phyloP scores from a whole-genome alignment of 2,329 filamentous ascomycete species.

The Clonostachys rosea region DNA sequence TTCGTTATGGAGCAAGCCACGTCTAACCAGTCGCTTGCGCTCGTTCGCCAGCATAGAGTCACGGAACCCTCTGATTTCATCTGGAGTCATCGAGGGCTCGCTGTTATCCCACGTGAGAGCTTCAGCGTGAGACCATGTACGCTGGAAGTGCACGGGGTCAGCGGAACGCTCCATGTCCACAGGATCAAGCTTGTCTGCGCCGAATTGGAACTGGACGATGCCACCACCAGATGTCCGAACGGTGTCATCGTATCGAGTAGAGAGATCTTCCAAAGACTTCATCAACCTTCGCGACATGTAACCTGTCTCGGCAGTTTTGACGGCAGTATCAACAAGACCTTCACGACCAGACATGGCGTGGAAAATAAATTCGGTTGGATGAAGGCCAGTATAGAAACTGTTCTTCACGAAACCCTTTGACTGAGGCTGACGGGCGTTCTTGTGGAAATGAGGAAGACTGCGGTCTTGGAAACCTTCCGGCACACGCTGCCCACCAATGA shows the following conservation, averaged over 20 bases:
- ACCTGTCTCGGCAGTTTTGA: slow-evolving; percentile 97
- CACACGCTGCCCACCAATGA: slow-evolving; percentile 91
- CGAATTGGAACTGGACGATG: slow-evolving; percentile 96
- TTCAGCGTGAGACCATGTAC: slow-evolving; percentile 82
- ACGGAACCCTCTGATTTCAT: slow-evolving; percentile 67
- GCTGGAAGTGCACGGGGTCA: slow-evolving; percentile 85
- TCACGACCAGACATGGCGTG: slow-evolving; percentile 98
- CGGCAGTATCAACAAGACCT: slow-evolving; percentile 96
- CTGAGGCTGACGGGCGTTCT: slow-evolving; percentile 85
- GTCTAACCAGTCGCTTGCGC: slow-evolving; percentile 57
- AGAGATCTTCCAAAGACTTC: slow-evolving; percentile 96
- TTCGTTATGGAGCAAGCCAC: slow-evolving; percentile 56
- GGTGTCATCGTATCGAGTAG: slow-evolving; percentile 89
- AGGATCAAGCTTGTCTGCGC: slow-evolving; percentile 91
- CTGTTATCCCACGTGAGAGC: slow-evolving; percentile 73
- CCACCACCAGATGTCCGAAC: slow-evolving; percentile 85
- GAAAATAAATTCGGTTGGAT: slow-evolving; percentile 92
- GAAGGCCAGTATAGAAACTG: slow-evolving; percentile 91
- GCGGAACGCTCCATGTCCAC: slow-evolving; percentile 97
- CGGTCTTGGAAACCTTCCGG: slow-evolving; percentile 95
- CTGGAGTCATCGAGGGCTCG: slow-evolving; percentile 68
- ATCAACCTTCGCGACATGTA: slow-evolving; percentile 98
- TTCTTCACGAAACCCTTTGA: slow-evolving; percentile 96
- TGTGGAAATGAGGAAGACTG: slow-evolving; percentile 90
- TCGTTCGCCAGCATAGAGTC: slow-evolving; percentile 63